phyloP scores from a whole-genome alignment of 2,329 filamentous ascomycete genomes.

The Ophiostoma sp. region DNA sequence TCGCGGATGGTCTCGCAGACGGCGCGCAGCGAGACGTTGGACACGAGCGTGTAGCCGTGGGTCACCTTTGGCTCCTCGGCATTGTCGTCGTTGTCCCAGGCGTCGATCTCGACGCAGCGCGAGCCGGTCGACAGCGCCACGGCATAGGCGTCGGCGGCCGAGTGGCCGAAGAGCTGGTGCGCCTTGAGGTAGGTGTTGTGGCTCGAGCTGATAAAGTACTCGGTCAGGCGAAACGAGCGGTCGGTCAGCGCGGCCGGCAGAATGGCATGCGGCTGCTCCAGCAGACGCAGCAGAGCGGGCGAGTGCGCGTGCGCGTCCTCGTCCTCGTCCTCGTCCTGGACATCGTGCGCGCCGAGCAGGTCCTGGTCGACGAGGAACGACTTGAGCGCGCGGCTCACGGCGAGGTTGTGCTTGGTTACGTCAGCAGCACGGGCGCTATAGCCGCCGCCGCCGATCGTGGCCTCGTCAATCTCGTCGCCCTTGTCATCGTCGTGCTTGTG shows the following conservation, averaged over 20 bases:
- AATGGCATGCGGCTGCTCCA: constrained; percentile 6
- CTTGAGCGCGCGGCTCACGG: neutral
- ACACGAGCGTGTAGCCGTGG: constrained; percentile 12
- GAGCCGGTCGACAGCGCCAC: constrained; percentile 7
- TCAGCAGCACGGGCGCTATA: constrained; percentile 1
- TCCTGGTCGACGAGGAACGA: neutral
- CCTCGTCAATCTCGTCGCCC: constrained; percentile 10
- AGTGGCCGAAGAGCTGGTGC: constrained; percentile 11
- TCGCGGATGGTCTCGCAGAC: constrained; percentile 9
- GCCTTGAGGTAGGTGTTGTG: constrained; percentile 10
- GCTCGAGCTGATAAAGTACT: constrained; percentile 4
- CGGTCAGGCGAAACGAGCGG: neutral
- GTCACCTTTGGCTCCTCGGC: constrained; percentile 4
- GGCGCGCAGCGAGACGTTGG: constrained; percentile 5
- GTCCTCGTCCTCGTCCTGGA: neutral
- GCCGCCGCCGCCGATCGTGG: constrained; percentile 7
- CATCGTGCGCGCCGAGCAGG: neutral
- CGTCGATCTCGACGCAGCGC: constrained; percentile 10
- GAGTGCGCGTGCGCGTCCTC: neutral
- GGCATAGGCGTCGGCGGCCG: constrained; percentile 9
- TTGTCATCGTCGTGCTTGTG: constrained; percentile 10
- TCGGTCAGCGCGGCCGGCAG: constrained; percentile 9
- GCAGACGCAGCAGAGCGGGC: neutral
- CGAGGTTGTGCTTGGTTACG: constrained; percentile 4
- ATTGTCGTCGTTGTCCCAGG: constrained; percentile 9